Evolutionary conservation across 805 yeast species (phyloP), one percentile per base, ranked within the genome.

Genomic region (Hanseniaspora clermontiae): DNA sequence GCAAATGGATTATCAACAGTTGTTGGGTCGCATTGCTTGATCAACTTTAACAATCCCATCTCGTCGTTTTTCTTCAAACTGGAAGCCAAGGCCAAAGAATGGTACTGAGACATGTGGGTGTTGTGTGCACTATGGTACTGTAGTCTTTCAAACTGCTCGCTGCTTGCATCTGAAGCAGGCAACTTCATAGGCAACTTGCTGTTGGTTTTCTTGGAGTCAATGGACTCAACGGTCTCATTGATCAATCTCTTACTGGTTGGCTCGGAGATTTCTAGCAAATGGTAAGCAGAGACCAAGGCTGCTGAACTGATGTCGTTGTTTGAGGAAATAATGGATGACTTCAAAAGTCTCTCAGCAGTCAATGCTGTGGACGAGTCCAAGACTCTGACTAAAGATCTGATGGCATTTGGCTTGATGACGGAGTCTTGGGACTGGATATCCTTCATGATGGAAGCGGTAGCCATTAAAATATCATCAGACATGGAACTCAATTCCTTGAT

Each of bases 401-500:
- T 84, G 27, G 98, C 97, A 67, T 93, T 85, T 57, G 98, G 96
- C 66, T 89, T 88, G 71, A 84, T 89, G 60, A 88, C 74, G 61
- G 80, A 74, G 59, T 87, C 95, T 57, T 91, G 91, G 61, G 82
- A 83, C 72, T 95, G 97, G 55, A 93, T 87, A 72, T 93, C 98
- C 72, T 90, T 90, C 97, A 93, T 93, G 66, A 93, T 90, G 31
- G 96, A 89, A 2, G 96, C 87, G 31, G 98, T 93, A 31, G 91
- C 97, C 97, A 93, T 93, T 70, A 93, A 78, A 57, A 89, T 88
- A 70, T 93, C 97, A 62, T 87, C 87, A 20, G 96, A 87, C 60
- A 84, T 79, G 19, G 83, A 72, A 51, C 91, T 80, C 60, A 93
- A 78, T 70, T 91, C 97, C 73, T 93, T 93, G 70, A 91, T 89